These are phyloP conservation scores for Rauvolfia tetraphylla DNA, from an alignment of 257 asterid species.

Conservation along the genomic window DNA sequence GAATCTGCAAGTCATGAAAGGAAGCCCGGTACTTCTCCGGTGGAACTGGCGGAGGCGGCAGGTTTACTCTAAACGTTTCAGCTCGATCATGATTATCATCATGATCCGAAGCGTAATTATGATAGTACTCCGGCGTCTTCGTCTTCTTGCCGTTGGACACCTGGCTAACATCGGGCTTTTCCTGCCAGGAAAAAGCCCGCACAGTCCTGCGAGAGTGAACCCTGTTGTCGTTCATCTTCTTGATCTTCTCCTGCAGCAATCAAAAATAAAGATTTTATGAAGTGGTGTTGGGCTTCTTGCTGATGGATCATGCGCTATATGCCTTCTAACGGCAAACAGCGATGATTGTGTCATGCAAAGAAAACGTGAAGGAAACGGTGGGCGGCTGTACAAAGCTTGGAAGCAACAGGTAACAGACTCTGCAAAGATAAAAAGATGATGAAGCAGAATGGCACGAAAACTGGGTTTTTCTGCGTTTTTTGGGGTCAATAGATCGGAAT, in stretches of 20 bases:
- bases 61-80: conserved; percentile 19
- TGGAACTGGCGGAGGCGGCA: conserved; percentile 53
- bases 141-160: neutral
- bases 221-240: conserved; percentile 36
- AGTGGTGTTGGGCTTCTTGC: neutral
- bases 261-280: conserved; percentile 8
- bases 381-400: conserved; percentile 14
- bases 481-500: neutral
- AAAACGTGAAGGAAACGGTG: conserved; percentile 42
- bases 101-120: too few species aligned
- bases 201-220: conserved; percentile 55
- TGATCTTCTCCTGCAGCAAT: neutral
- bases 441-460: conserved; percentile 20
- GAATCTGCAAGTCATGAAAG: conserved; percentile 29
- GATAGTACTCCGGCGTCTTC: neutral
- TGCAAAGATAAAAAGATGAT: conserved; percentile 9
- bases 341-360: conserved; percentile 34
- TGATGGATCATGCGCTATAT: conserved; percentile 26
- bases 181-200: conserved; percentile 74
- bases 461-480: neutral
- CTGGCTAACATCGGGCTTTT: conserved; percentile 60
- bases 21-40: conserved; percentile 27
- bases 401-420: conserved; percentile 20
- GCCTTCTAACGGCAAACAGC: conserved; percentile 42
- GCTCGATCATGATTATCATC: neutral